Evolutionary conservation across 345 rosid genomes (phyloP).

Genomic region (Ailanthus altissimus): DNA sequence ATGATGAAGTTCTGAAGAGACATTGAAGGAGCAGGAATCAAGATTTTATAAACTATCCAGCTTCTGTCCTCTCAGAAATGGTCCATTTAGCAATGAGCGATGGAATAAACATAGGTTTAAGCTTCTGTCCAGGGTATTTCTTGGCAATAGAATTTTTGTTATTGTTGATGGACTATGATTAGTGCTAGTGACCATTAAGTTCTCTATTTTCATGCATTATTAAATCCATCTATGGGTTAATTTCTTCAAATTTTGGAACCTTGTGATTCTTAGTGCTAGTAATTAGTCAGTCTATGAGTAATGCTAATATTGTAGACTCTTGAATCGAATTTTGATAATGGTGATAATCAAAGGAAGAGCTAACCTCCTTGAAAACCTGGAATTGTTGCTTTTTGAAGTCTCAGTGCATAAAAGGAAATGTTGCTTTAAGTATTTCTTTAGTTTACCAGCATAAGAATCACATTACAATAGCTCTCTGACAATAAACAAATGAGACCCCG

Average conservation of each 20-base stretch:
- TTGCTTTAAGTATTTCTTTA: no score
- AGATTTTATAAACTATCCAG: slow-evolving; percentile 13
- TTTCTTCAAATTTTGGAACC: not conserved
- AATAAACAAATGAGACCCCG: no score
- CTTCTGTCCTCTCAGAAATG: slow-evolving; percentile 10
- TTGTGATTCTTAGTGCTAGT: not conserved
- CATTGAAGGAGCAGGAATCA: slow-evolving; percentile 5
- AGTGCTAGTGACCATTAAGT: not conserved
- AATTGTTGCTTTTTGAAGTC: not conserved
- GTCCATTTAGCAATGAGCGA: slow-evolving; percentile 17
- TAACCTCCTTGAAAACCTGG: not conserved
- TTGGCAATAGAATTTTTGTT: slow-evolving; percentile 13
- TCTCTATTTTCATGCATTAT: not conserved
- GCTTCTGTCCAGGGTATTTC: slow-evolving; percentile 14
- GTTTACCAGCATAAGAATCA: no score
- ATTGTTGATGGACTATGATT: slow-evolving; percentile 16
- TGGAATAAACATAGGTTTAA: slow-evolving; percentile 29
- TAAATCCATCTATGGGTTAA: not conserved
- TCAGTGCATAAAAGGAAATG: no score
- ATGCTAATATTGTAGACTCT: no score
- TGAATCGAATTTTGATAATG: not conserved
- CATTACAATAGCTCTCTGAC: no score
- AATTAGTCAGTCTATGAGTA: no score
- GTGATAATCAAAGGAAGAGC: not conserved
- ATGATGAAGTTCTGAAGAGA: slow-evolving; percentile 31